Evolutionary conservation across 2,329 filamentous ascomycete species (phyloP).

Genomic region (Keithomyces neogunnii): DNA sequence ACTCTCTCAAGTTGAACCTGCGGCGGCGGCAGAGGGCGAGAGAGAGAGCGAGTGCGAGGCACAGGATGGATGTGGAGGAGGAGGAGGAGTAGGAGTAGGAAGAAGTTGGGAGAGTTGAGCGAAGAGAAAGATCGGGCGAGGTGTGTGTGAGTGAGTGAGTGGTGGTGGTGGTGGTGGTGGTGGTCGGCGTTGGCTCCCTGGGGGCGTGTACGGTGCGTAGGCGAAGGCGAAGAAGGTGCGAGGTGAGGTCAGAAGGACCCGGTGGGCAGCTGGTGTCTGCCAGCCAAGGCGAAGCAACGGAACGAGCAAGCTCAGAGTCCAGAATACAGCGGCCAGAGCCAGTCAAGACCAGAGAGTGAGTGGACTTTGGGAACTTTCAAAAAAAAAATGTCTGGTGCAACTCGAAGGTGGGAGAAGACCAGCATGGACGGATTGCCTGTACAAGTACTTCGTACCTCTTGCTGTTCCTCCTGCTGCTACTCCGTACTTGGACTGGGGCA

Average conservation of each 20-base stretch:
- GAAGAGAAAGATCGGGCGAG: not conserved
- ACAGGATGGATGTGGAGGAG: constrained; percentile 1
- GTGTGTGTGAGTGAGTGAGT: not conserved
- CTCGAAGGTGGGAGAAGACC: too few species aligned
- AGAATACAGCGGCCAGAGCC: not conserved
- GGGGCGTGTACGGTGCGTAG: not conserved
- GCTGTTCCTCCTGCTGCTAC: not conserved
- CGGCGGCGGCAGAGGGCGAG: not conserved
- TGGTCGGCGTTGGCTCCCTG: not conserved
- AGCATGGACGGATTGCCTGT: not conserved
- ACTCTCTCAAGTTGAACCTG: not conserved
- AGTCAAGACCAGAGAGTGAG: not conserved
- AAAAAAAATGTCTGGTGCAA: too few species aligned
- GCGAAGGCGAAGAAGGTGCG: not conserved
- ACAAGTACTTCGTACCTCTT: not conserved
- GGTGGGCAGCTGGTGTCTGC: not conserved
- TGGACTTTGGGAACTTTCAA: too few species aligned
- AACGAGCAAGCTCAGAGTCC: not conserved
- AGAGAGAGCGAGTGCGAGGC: not conserved
- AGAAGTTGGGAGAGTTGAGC: not conserved
- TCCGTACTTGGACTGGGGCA: not conserved
- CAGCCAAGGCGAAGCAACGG: not conserved
- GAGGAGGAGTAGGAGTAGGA: not conserved
- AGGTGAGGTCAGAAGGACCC: not conserved
- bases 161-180: not conserved